Evolutionary conservation across 2,329 filamentous ascomycete genomes (phyloP), one percentile per base, ranked within the genome.

Genomic region (Venturia pyrina): DNA sequence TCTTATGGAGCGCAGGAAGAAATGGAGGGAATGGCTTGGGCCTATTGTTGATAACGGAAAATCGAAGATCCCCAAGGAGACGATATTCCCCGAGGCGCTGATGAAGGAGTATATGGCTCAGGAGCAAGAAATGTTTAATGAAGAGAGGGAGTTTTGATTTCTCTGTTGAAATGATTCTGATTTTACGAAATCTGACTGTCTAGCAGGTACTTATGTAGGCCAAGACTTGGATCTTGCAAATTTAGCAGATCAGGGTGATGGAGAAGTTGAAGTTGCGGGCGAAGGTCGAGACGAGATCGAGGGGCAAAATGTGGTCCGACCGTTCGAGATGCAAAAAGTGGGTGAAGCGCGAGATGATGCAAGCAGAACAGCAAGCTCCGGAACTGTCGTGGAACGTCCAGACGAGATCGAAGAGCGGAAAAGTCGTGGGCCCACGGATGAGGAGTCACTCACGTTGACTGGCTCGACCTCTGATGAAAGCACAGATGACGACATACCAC

Each of bases 1-100:
- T 57, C 81, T 99, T 34, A 97, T 99, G 93, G 93, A 97, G 75
- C 85, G 93, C 67, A 85, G 93, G 66, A 85, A 87, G 73, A 87
- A 92, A 70, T 99, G 95, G 93, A 92, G 91, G 69, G 89, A 91
- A 69, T 93, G 87, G 48, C 96, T 99, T 70, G 91, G 92, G 0
- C 89, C 91, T 0, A 91, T 98, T 0, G 96, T 99, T 71, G 88
- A 93, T 68, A 90, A 90, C 71, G 91, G 93, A 71, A 88, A 86
- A 70, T 83, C 91, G 44, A 85, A 85, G 65, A 88, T 97, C 53
- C 91, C 92, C 19, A 79, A 81, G 1, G 88, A 95, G 67, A 85
- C 86, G 0, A 89, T 97, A 66, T 97, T 96, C 77, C 88, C 88
- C 69, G 79, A 86, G 2, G 83, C 82, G 5, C 81, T 84, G 67